A percentile compares a stretch with the other conserved stretches of the same genome.
These are phyloP conservation scores for Chernovozyma aurita DNA, from an alignment of 1,139 yeast species.

Conservation along the genomic window DNA sequence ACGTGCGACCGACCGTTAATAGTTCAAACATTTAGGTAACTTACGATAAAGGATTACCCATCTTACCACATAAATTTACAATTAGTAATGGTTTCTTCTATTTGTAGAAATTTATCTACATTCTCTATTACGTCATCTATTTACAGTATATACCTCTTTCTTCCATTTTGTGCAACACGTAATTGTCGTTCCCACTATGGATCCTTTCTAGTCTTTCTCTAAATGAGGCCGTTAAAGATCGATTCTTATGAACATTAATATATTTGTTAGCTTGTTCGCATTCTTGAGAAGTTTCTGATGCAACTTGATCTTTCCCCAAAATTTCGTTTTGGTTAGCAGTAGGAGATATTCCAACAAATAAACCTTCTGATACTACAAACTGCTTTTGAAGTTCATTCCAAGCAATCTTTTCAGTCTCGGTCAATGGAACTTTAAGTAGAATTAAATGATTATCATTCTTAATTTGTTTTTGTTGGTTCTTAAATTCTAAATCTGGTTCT, in stretches of 20 bases:
- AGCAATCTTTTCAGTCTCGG: constrained; percentile 10
- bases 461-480: neutral
- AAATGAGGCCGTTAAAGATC: constrained; percentile 2
- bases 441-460: neutral
- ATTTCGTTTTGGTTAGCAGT: neutral
- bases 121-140: constrained; percentile 2
- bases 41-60: too few species aligned
- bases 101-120: too few species aligned
- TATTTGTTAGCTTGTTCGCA: constrained; percentile 2
- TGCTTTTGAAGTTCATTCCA: constrained; percentile 14
- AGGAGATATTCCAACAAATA: neutral
- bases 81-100: too few species aligned
- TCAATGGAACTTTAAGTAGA: constrained; percentile 9
- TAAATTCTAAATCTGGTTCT: neutral
- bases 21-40: too few species aligned
- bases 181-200: constrained; percentile 15
- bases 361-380: neutral
- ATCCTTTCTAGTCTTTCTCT: constrained; percentile 6
- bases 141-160: constrained; percentile 12
- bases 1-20: too few species aligned
- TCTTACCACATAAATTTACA: too few species aligned
- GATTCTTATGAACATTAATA: constrained; percentile 6
- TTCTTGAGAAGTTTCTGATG: neutral
- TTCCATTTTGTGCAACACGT: constrained; percentile 15
- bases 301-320: neutral